Percentiles rank a stretch among this genome's conserved stretches.
Evolutionary conservation across 805 yeast genomes (phyloP).

Genomic region (Saturnispora quitensis): DNA sequence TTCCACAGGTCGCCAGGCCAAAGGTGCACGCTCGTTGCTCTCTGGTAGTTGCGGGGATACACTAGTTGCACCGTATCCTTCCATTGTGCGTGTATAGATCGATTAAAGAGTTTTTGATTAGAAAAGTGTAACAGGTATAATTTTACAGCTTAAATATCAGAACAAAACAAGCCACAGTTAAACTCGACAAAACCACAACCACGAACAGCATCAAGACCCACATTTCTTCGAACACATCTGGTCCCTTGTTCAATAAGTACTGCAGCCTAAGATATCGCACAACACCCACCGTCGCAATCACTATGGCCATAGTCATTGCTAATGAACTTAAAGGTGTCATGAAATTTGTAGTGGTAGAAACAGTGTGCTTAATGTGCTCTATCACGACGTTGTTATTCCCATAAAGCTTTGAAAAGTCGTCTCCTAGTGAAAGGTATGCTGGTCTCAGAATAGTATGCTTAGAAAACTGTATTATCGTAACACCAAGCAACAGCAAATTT

Average conservation of each 20-base stretch:
- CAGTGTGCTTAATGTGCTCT: not conserved
- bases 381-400: not conserved
- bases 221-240: constrained; percentile 4
- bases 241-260: not conserved
- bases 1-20: not conserved
- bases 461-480: constrained; percentile 45
- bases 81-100: not conserved
- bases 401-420: not conserved
- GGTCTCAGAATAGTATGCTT: constrained; percentile 26
- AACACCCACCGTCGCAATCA: not conserved
- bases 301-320: constrained; percentile 1
- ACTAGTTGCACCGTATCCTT: not conserved
- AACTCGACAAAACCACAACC: not conserved
- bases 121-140: not conserved
- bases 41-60: not conserved
- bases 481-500: constrained; percentile 42
- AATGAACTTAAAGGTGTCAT: constrained; percentile 5
- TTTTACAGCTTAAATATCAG: constrained; percentile 2
- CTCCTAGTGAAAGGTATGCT: constrained; percentile 2
- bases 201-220: constrained; percentile 4
- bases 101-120: not conserved
- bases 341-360: not conserved
- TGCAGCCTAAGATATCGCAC: constrained; percentile 1
- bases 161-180: constrained; percentile 3
- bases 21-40: not conserved